Base-by-base conservation (phyloP, 2,329 filamentous ascomycete genomes). In the Setomelanomma holmii region DNA sequence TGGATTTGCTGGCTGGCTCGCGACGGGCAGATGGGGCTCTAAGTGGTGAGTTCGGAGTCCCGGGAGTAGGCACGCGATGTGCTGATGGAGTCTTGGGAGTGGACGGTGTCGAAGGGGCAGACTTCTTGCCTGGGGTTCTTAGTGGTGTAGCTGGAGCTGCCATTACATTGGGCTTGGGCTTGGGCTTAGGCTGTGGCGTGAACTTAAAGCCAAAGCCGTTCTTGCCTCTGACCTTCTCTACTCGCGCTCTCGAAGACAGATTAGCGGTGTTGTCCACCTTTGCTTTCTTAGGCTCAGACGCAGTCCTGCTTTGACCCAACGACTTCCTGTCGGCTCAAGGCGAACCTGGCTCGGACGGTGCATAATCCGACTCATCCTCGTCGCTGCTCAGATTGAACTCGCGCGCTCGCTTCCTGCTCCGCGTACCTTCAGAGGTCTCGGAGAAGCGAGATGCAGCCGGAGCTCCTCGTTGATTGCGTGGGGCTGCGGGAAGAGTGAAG, bases 311-410 rank as follows among this genome's bases (percentile, higher is more conserved):
- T 48, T 7, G 24, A 7, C 24, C 12, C 12, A 7, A 12, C 12
- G 4, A 14, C 4, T n/a, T 20, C 43, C 19, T 23, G 4, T n/a
- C 23, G 21, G 12, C 33, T 3, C n/a, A 27, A 10, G 50, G 39
- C 16, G 47, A 48, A 10, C 42, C 40, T 5, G 40, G 50, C 34
- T 56, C 45, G 21, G 55, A 54, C 5, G 47, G 53, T 4, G 45
- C 38, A 7, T 41, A 45, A 23, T 58, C 56, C 2, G 45, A 51
- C 4, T 48, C 45, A 2, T 55, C 54, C n/a, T 55, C 52, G 4
- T 56, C 53, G 19, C 49, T 47, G 43, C 55, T 60, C 14, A 58
- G 40, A 8, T 53, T 34, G 38, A 40, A n/a, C 5, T 50, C 34
- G 1, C 27, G 35, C 21, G 30, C 54, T 8, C 56, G 52, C 33